A percentile compares a stretch with the other conserved stretches of the same genome.
These are phyloP conservation scores for Chlamydomonas schloesseri DNA, from an alignment of 139 green algal species.

Conservation along the genomic window DNA sequence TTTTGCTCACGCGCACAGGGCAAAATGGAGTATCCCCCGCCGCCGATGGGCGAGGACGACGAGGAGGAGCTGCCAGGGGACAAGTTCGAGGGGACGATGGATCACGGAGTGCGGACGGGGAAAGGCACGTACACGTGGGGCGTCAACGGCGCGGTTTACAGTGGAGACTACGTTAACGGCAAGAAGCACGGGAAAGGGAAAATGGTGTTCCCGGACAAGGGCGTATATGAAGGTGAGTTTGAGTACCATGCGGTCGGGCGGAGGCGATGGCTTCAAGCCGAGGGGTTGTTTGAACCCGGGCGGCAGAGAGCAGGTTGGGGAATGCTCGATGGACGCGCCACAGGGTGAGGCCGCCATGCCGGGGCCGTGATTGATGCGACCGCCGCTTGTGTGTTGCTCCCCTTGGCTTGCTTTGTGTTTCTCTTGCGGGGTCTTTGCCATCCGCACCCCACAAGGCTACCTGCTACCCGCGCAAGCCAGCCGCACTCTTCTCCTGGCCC, in stretches of 20 bases:
- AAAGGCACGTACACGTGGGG: slow-evolving; percentile 72
- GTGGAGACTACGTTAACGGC: slow-evolving; percentile 63
- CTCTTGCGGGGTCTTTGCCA: too few species aligned
- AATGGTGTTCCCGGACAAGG: slow-evolving; percentile 67
- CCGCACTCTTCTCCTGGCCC: too few species aligned
- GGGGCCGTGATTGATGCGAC: neutral
- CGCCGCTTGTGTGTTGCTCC: neutral
- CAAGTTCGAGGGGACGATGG: slow-evolving; percentile 63
- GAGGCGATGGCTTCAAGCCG: neutral
- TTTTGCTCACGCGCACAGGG: too few species aligned
- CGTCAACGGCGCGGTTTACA: slow-evolving; percentile 60
- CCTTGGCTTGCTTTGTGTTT: too few species aligned
- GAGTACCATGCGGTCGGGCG: neutral
- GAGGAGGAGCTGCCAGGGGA: slow-evolving; percentile 71
- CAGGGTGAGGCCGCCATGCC: too few species aligned
- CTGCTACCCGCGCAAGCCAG: too few species aligned
- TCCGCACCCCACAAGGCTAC: neutral
- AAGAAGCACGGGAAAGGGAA: slow-evolving; percentile 65
- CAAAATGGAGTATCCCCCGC: slow-evolving; percentile 53
- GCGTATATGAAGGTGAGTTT: slow-evolving; percentile 64
- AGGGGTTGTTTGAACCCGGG: neutral
- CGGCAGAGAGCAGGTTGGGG: neutral
- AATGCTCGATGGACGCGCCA: too few species aligned
- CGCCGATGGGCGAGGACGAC: slow-evolving; percentile 58
- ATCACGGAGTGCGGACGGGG: slow-evolving; percentile 60